Evolutionary conservation across 371 early-diverging fungal genomes (phyloP).

Genomic region (Dipsacomyces acuminosporus): DNA sequence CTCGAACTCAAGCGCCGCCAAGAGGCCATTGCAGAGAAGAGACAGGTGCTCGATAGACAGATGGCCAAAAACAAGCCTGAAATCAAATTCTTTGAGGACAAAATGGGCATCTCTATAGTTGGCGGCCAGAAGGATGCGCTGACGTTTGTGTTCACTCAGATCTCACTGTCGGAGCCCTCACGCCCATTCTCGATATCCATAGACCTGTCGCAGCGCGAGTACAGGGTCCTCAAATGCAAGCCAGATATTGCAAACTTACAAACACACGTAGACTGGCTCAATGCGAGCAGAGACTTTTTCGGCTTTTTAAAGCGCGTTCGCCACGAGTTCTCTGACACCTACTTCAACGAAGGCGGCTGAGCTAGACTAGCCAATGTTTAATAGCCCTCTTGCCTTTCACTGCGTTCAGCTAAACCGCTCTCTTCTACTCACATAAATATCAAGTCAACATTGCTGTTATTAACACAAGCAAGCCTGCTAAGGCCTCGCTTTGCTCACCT

Average conservation of each 20-base stretch:
- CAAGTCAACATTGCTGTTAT: too few species aligned
- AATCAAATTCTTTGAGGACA: slow-evolving; percentile 29
- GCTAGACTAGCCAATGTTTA: too few species aligned
- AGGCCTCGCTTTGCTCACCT: too few species aligned
- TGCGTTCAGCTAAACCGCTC: too few species aligned
- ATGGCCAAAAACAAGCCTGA: slow-evolving; percentile 30
- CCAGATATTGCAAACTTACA: slow-evolving; percentile 20
- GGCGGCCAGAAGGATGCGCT: slow-evolving; percentile 25
- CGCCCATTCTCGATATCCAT: slow-evolving; percentile 33
- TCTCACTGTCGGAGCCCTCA: slow-evolving; percentile 31
- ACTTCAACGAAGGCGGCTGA: background rate
- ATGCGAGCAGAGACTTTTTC: slow-evolving; percentile 37
- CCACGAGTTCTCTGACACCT: slow-evolving; percentile 27
- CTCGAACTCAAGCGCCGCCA: slow-evolving; percentile 16
- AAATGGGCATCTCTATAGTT: slow-evolving; percentile 29
- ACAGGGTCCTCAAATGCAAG: slow-evolving; percentile 23
- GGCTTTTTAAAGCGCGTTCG: slow-evolving; percentile 44
- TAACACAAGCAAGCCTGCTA: too few species aligned
- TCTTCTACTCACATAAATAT: too few species aligned
- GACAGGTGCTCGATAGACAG: slow-evolving; percentile 22
- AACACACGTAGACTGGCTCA: slow-evolving; percentile 34
- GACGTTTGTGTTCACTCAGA: slow-evolving; percentile 36
- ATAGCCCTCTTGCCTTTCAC: too few species aligned
- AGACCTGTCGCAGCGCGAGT: slow-evolving; percentile 39
- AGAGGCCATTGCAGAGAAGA: slow-evolving; percentile 20